Percentiles rank a stretch among this genome's conserved stretches.
Conservation (phyloP, 2,329 filamentous ascomycete genomes). For the Cladorrhinum sp. region DNA sequence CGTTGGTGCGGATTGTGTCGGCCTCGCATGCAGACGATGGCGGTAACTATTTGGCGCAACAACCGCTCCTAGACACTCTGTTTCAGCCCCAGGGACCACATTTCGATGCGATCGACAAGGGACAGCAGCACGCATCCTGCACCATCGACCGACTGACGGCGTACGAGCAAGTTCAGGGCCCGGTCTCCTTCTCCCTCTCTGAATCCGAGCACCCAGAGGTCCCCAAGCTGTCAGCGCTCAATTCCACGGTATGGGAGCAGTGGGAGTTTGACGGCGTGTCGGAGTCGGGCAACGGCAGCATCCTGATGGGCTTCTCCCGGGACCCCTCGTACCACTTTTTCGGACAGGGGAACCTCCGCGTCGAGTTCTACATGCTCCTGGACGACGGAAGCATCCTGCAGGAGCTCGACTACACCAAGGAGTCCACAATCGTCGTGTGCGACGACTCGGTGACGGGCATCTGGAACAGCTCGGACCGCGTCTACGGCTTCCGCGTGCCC, state of each 20-base stretch:
- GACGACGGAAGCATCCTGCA: conserved; percentile 8
- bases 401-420: conserved; percentile 12
- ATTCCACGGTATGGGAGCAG: conserved; percentile 17
- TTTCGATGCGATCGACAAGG: not conserved
- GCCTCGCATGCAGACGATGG: not conserved
- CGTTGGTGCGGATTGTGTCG: not conserved
- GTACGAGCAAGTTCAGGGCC: not conserved
- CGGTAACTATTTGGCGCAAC: not conserved
- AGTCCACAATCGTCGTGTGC: conserved; percentile 6
- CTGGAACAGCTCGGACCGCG: conserved; percentile 9
- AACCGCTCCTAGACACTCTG: not conserved
- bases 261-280: conserved; percentile 21
- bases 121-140: not conserved
- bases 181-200: not conserved
- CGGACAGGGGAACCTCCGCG: conserved; percentile 17
- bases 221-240: conserved; percentile 12
- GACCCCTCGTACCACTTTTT: conserved; percentile 16
- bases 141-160: not conserved
- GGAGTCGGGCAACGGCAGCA: not conserved
- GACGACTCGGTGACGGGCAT: conserved; percentile 7
- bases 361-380: conserved; percentile 11
- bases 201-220: conserved; percentile 2
- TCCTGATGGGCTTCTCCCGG: conserved; percentile 13
- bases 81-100: not conserved
- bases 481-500: conserved; percentile 10